Base-by-base conservation (phyloP, 495 filamentous ascomycete genomes). In the Penicillium chermesinum region DNA sequence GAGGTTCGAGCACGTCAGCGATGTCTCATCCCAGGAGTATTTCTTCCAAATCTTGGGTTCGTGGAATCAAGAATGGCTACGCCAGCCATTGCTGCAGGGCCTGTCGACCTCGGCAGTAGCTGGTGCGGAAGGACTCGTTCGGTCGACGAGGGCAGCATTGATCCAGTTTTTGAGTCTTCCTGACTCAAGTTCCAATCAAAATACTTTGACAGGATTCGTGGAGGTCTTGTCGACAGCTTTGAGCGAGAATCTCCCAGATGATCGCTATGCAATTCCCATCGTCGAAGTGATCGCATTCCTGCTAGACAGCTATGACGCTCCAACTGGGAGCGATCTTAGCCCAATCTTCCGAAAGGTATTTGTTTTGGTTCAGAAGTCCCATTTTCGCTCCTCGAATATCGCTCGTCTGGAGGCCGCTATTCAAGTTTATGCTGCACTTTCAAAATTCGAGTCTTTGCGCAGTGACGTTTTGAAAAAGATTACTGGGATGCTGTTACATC, bases 331-430 rank as follows among this genome's bases (percentile, higher is more conserved):
- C 16, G 48, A 51, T 5, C 47, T 34, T 7, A 60, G 64, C 36
- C 48, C 57, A 27, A 57, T 75, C 46, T 76, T 75, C 54, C 76
- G 77, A 53, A 75, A 62, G 17, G 61, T 95, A 15, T 89, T 90
- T 46, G 67, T 80, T 22, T 64, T 80, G 12, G 76, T 82, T 7
- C 88, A 91, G 53, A 88, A 85, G 64, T 75, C 87, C 3, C 88
- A 89, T 55, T 89, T 84, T 72, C 91, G 89, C 67, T 85, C 87
- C 8, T 75, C 79, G 9, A 89, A 87, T 59, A 80, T 95, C 4
- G 74, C 78, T 20, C 88, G 90, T 54, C 71, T 97, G 8, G 80
- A 86, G 59, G 86, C 87, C 1, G 88, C 86, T 14, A 68, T 94
- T 36, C 81, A 78, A 46, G 77, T 89, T 4, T 97, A 96, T 65